phyloP scores from a whole-genome alignment of 805 yeast species.

The Candida sonorensis region DNA sequence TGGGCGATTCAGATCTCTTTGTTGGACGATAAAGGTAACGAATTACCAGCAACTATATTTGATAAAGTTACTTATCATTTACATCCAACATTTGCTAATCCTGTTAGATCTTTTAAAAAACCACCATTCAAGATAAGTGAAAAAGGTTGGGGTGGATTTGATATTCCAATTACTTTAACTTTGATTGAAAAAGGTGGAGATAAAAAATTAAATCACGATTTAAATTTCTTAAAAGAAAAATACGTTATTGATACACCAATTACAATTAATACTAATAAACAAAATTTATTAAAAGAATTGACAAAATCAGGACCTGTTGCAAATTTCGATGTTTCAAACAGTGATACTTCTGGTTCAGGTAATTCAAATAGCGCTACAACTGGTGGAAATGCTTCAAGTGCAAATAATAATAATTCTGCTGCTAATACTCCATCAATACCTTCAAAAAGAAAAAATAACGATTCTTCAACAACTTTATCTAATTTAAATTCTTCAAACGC shows the following conservation, averaged over 20 bases:
- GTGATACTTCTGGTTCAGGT: constrained; percentile 24
- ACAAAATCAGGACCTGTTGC: constrained; percentile 83
- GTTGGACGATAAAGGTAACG: constrained; percentile 74
- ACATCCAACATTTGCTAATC: constrained; percentile 93
- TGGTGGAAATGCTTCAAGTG: not conserved
- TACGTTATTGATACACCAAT: constrained; percentile 75
- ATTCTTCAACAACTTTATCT: constrained; percentile 1
- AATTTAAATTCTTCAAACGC: constrained; percentile 7
- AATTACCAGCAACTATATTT: constrained; percentile 77
- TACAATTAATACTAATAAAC: constrained; percentile 69
- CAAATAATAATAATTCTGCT: constrained; percentile 8
- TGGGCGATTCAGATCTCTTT: constrained; percentile 80
- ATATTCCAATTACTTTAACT: constrained; percentile 71
- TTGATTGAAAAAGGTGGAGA: constrained; percentile 85
- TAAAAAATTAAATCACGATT: constrained; percentile 78
- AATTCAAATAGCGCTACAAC: constrained; percentile 1
- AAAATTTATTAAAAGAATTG: constrained; percentile 62
- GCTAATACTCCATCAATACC: constrained; percentile 8
- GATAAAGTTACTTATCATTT: constrained; percentile 90
- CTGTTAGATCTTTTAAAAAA: constrained; percentile 71
- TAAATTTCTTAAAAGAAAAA: constrained; percentile 73
- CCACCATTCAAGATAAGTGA: constrained; percentile 85
- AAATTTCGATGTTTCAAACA: constrained; percentile 6
- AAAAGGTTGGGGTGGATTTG: constrained; percentile 98
- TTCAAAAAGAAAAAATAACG: constrained; percentile 18